phyloP scores from a whole-genome alignment of 2,329 filamentous ascomycete species.

The Penicillium vulpinum region DNA sequence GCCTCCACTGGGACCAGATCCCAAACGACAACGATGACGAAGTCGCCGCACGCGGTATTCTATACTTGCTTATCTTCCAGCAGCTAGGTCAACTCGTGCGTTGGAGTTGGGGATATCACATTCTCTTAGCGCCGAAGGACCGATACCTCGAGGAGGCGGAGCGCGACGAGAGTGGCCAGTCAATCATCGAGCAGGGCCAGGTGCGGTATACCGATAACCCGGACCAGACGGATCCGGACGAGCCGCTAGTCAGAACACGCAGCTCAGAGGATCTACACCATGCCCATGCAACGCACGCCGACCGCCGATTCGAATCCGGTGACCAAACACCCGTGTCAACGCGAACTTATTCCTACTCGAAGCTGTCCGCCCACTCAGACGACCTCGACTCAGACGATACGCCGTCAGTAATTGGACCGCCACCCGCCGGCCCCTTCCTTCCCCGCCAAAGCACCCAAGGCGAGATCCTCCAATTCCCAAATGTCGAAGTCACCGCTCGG shows the following conservation, averaged over 20 bases:
- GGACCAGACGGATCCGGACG: slow-evolving; percentile 38
- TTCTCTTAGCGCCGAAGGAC: slow-evolving; percentile 82
- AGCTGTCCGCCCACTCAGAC: slow-evolving; percentile 28
- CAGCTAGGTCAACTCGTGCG: slow-evolving; percentile 92
- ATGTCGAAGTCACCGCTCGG: slow-evolving; percentile 34
- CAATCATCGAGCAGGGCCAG: slow-evolving; percentile 41
- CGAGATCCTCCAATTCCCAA: slow-evolving; percentile 62
- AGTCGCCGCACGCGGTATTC: slow-evolving; percentile 86
- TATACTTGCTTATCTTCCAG: slow-evolving; percentile 96
- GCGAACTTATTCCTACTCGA: slow-evolving; percentile 37
- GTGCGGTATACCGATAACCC: slow-evolving; percentile 44
- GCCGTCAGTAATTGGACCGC: slow-evolving; percentile 30
- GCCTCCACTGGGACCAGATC: slow-evolving; percentile 89
- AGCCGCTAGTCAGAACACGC: slow-evolving; percentile 37
- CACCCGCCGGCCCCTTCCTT: slow-evolving; percentile 39
- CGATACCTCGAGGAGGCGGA: slow-evolving; percentile 48
- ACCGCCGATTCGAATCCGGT: slow-evolving; percentile 37
- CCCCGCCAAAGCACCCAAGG: slow-evolving; percentile 46
- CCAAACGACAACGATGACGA: slow-evolving; percentile 93
- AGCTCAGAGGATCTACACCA: slow-evolving; percentile 31
- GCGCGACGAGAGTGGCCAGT: slow-evolving; percentile 33
- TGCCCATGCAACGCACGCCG: slow-evolving; percentile 12
- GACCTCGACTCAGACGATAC: slow-evolving; percentile 19
- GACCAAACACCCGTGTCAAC: slow-evolving; percentile 42
- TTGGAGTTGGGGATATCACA: slow-evolving; percentile 98